These are phyloP conservation scores for Quercus phellos DNA, from an alignment of 331 rosid species.

Conservation along the genomic window DNA sequence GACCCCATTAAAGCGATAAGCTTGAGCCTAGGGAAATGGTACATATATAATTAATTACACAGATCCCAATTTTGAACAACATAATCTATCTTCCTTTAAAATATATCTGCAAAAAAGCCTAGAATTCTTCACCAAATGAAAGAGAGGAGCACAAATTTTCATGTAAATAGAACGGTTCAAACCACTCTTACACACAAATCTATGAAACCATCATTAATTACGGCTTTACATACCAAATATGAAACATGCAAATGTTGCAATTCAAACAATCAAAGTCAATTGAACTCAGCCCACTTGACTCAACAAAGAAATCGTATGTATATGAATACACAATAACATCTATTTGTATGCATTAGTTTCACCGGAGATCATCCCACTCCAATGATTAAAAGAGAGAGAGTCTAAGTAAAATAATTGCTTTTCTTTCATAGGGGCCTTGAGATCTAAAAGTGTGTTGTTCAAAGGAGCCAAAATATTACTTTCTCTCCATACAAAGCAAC, in stretches of 20 bases:
- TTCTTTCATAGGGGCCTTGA: slow-evolving; percentile 37
- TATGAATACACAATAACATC: too few relatives aligned
- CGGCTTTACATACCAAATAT: too few relatives aligned
- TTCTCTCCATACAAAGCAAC: slow-evolving; percentile 72
- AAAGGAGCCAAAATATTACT: slow-evolving; percentile 58
- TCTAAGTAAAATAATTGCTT: slow-evolving; percentile 33
- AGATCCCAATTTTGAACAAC: slow-evolving; percentile 34
- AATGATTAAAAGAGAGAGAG: slow-evolving; percentile 31
- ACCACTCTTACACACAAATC: not conserved
- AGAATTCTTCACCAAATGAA: not conserved
- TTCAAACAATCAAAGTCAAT: too few relatives aligned
- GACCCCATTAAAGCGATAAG: slow-evolving; percentile 35
- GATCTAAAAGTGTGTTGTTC: slow-evolving; percentile 20
- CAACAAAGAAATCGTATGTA: too few relatives aligned
- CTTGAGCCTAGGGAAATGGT: slow-evolving; percentile 17
- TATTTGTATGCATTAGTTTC: not conserved
- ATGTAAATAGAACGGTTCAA: not conserved
- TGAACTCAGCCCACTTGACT: too few relatives aligned
- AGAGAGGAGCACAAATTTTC: not conserved
- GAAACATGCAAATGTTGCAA: too few relatives aligned
- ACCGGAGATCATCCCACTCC: slow-evolving; percentile 10
- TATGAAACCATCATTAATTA: not conserved
- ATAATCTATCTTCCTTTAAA: slow-evolving; percentile 29
- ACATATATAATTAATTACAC: slow-evolving; percentile 26
- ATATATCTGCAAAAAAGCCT: slow-evolving; percentile 6